Evolutionary conservation across 108 stramenopile species (phyloP).

Genomic region (Heterococcus sp.): DNA sequence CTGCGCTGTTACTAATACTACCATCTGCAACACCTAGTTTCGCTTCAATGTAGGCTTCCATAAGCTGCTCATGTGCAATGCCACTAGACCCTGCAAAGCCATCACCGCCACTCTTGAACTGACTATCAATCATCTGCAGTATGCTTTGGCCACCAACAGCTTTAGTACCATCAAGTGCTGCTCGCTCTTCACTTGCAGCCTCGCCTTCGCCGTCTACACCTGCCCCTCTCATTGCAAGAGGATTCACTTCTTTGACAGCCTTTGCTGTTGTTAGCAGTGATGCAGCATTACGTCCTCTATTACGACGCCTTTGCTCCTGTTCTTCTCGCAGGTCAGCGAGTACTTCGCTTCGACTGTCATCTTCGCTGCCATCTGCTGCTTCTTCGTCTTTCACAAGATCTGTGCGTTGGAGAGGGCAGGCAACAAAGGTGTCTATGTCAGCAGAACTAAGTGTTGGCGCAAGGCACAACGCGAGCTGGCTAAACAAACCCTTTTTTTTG

Average conservation of each 20-base stretch:
- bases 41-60: constrained; percentile 39
- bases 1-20: not conserved
- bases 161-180: constrained; percentile 2
- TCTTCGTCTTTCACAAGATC: too few species aligned
- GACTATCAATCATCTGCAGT: constrained; percentile 33
- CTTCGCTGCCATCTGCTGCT: constrained; percentile 21
- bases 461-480: too few species aligned
- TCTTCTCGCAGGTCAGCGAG: constrained; percentile 37
- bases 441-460: too few species aligned
- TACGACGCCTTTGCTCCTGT: constrained; percentile 19
- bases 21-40: constrained; percentile 19
- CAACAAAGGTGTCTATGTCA: too few species aligned
- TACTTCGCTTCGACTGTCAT: constrained; percentile 25
- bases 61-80: constrained; percentile 38
- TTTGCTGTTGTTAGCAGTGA: not conserved
- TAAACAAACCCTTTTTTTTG: too few species aligned
- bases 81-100: not conserved
- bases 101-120: constrained; percentile 36
- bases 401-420: too few species aligned
- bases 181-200: not conserved
- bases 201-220: constrained; percentile 8
- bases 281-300: constrained; percentile 4
- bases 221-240: not conserved
- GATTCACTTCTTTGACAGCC: not conserved
- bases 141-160: not conserved